Percentiles rank a stretch among this genome's conserved stretches.
Evolutionary conservation across 2,329 filamentous ascomycete genomes (phyloP).

Genomic region (Calonectria ilicicola): DNA sequence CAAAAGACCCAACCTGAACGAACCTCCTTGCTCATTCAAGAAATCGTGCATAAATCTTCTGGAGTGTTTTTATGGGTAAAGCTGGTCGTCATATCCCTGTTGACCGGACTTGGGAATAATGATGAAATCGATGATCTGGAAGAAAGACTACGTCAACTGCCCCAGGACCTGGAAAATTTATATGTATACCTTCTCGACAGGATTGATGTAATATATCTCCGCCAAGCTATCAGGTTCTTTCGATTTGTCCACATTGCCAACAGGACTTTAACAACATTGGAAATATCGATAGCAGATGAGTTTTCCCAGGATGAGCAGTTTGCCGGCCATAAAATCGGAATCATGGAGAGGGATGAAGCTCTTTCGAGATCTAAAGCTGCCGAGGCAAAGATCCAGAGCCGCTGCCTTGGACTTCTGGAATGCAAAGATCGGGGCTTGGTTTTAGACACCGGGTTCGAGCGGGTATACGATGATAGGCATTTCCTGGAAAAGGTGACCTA

Average conservation of each 20-base stretch:
- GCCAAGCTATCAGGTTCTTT: not conserved
- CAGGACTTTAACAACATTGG: not conserved
- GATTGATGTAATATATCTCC: not conserved
- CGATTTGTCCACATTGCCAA: not conserved
- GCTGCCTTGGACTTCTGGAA: not conserved
- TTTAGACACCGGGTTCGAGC: not conserved
- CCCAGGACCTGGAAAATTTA: too few relatives aligned
- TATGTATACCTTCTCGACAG: too few relatives aligned
- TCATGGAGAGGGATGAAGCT: not conserved
- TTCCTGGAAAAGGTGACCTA: not conserved
- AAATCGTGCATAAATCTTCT: too few relatives aligned
- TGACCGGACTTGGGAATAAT: too few relatives aligned
- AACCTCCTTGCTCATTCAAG: too few relatives aligned
- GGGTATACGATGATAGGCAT: not conserved
- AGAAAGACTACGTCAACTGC: too few relatives aligned
- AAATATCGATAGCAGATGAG: not conserved
- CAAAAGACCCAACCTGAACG: too few relatives aligned
- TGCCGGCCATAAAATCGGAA: not conserved
- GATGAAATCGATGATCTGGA: too few relatives aligned
- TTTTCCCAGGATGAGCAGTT: not conserved
- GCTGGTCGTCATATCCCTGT: too few relatives aligned
- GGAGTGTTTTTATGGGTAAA: too few relatives aligned
- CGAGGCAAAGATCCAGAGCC: not conserved
- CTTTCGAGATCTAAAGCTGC: not conserved
- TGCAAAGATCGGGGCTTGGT: not conserved